Conservation (phyloP, 192 early-diverging fungal species). For the Entomortierella parvispora region DNA sequence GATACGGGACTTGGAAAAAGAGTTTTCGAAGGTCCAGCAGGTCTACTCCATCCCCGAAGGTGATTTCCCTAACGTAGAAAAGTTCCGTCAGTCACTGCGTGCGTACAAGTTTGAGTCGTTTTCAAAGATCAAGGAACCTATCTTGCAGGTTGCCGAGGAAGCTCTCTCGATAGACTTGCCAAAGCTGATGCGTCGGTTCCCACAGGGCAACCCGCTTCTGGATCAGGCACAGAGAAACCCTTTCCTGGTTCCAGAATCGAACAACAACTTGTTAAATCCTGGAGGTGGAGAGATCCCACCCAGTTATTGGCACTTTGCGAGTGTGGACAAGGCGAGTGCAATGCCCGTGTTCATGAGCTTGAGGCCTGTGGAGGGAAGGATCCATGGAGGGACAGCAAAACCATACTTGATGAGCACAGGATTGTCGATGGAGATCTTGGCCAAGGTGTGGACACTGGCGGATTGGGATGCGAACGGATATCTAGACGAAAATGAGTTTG, state of each 20-base stretch:
- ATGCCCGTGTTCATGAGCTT: conserved; percentile 60
- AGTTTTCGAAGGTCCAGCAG: conserved; percentile 80
- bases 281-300: conserved; percentile 47
- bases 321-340: conserved; percentile 61
- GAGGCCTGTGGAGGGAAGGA: conserved; percentile 65
- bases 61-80: conserved; percentile 86
- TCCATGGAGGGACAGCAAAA: conserved; percentile 62
- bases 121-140: conserved; percentile 75
- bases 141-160: conserved; percentile 74
- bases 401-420: conserved; percentile 74
- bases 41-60: conserved; percentile 76
- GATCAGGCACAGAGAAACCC: conserved; percentile 68
- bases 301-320: conserved; percentile 64
- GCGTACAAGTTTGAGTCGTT: conserved; percentile 87
- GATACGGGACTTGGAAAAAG: conserved; percentile 74
- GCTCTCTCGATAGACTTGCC: conserved; percentile 81
- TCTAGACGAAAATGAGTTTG: conserved; percentile 85
- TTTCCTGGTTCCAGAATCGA: conserved; percentile 38
- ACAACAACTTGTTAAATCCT: not conserved
- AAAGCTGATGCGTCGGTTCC: conserved; percentile 80
- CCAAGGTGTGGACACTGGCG: conserved; percentile 78
- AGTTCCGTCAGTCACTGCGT: conserved; percentile 73
- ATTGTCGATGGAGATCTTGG: conserved; percentile 68
- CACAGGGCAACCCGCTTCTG: conserved; percentile 77
- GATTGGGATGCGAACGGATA: conserved; percentile 88